These are phyloP conservation scores for Lagenidium giganteum DNA, from an alignment of 352 stramenopile species.

Conservation along the genomic window DNA sequence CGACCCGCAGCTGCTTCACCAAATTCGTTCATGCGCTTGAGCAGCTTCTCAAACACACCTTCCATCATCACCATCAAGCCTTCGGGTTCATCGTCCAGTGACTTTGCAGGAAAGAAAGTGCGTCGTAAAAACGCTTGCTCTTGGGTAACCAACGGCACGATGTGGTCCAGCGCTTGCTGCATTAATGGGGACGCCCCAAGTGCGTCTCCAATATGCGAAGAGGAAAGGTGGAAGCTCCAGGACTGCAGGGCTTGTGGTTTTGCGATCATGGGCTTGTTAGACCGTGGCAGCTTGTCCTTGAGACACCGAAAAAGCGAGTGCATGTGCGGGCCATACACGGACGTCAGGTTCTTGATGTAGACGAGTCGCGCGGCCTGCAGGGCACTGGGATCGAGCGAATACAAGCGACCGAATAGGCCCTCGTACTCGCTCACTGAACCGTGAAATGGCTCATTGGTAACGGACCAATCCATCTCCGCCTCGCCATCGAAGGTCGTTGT, in stretches of 20 bases:
- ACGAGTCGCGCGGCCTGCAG: slow-evolving; percentile 29
- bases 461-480: slow-evolving; percentile 57
- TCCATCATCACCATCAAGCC: slow-evolving; percentile 59
- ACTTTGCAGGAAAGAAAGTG: slow-evolving; percentile 35
- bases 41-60: slow-evolving; percentile 62
- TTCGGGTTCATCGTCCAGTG: slow-evolving; percentile 26
- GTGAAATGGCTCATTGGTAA: slow-evolving; percentile 61
- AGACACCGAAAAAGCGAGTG: slow-evolving; percentile 56
- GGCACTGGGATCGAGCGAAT: slow-evolving; percentile 34
- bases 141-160: slow-evolving; percentile 45
- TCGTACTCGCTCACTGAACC: slow-evolving; percentile 36
- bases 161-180: slow-evolving; percentile 62
- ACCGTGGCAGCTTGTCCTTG: slow-evolving; percentile 49
- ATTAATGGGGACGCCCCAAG: slow-evolving; percentile 52
- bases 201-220: slow-evolving; percentile 43
- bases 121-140: slow-evolving; percentile 40
- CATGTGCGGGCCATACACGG: slow-evolving; percentile 46
- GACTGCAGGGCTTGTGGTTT: slow-evolving; percentile 62
- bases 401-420: slow-evolving; percentile 28
- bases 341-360: slow-evolving; percentile 47
- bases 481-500: no score
- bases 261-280: slow-evolving; percentile 39
- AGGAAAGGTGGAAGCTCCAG: slow-evolving; percentile 57
- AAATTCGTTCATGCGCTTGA: slow-evolving; percentile 69
- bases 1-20: slow-evolving; percentile 43